Conservation (phyloP, 2,329 filamentous ascomycete genomes). For the Elsinoe necatrix region DNA sequence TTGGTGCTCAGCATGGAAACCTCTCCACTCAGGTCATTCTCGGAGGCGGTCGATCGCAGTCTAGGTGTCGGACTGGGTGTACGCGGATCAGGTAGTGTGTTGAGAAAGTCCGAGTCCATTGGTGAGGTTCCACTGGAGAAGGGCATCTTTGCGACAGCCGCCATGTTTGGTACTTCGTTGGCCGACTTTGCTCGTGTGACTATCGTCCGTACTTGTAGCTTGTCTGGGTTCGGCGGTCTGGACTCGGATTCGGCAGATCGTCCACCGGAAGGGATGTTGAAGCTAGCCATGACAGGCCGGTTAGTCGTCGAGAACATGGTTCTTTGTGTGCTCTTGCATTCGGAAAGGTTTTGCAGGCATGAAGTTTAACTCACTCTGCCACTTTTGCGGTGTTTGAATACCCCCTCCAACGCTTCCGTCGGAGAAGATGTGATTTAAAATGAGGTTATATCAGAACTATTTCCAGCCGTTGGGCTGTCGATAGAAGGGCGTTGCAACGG, state of each 20-base stretch:
- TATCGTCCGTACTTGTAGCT: constrained; percentile 4
- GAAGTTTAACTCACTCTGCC: constrained; percentile 13
- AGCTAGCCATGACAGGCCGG: constrained; percentile 10
- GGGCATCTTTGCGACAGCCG: constrained; percentile 14
- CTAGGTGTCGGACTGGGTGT: constrained; percentile 19
- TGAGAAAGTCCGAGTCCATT: constrained; percentile 17
- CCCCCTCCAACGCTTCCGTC: constrained; percentile 11
- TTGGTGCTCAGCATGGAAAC: constrained; percentile 89
- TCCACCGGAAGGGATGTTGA: constrained; percentile 12
- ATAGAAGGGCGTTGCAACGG: constrained; percentile 14
- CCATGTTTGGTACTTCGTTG: constrained; percentile 13
- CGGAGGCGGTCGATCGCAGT: constrained; percentile 12
- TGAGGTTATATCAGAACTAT: constrained; percentile 14
- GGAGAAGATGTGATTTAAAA: constrained; percentile 8
- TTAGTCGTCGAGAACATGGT: constrained; percentile 15
- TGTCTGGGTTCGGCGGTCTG: background rate
- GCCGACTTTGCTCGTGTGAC: constrained; percentile 15
- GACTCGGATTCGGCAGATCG: background rate
- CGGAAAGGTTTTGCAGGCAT: background rate
- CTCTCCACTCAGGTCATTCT: constrained; percentile 55
- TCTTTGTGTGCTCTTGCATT: background rate
- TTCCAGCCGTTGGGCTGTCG: constrained; percentile 14
- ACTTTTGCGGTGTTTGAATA: constrained; percentile 12
- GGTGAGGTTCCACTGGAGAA: constrained; percentile 9
- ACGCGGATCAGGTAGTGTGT: constrained; percentile 19